phyloP scores from a whole-genome alignment of 2,329 filamentous ascomycete genomes.

The Fusarium zealandicum region DNA sequence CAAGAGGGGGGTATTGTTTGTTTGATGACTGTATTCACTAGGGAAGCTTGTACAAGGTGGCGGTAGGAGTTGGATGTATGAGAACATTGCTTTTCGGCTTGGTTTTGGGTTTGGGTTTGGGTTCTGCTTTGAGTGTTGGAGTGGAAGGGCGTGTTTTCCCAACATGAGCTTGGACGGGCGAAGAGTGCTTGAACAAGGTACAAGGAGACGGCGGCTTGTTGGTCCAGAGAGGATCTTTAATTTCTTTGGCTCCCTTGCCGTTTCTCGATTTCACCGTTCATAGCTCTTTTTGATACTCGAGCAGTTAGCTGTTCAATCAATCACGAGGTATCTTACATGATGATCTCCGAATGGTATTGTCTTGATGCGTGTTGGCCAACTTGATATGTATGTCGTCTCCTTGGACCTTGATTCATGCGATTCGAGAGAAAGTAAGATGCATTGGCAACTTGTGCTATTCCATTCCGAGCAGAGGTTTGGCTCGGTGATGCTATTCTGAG shows the following conservation, averaged over 20 bases:
- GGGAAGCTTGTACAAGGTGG: slow-evolving; percentile 21
- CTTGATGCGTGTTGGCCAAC: background rate
- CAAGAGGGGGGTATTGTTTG: background rate
- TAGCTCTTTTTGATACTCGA: slow-evolving; percentile 6
- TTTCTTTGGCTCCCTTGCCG: slow-evolving; percentile 2
- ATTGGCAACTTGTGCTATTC: no score
- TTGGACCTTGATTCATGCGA: no score
- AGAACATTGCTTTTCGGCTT: slow-evolving; percentile 28
- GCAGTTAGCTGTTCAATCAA: background rate
- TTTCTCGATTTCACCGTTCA: background rate
- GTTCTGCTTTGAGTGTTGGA: slow-evolving; percentile 8
- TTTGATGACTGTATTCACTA: slow-evolving; percentile 16
- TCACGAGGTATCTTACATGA: background rate
- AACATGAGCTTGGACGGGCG: slow-evolving; percentile 17
- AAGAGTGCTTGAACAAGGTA: slow-evolving; percentile 19
- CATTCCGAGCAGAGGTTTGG: no score
- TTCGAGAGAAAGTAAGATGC: no score
- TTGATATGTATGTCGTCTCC: background rate
- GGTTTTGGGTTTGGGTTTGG: background rate
- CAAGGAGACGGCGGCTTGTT: background rate
- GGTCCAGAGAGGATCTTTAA: background rate
- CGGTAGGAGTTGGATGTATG: slow-evolving; percentile 36
- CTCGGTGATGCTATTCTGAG: no score
- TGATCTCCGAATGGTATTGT: no score
- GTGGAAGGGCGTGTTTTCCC: slow-evolving; percentile 15